Base-by-base conservation (phyloP, 2,329 filamentous ascomycete genomes). In the Endothia cerciana region DNA sequence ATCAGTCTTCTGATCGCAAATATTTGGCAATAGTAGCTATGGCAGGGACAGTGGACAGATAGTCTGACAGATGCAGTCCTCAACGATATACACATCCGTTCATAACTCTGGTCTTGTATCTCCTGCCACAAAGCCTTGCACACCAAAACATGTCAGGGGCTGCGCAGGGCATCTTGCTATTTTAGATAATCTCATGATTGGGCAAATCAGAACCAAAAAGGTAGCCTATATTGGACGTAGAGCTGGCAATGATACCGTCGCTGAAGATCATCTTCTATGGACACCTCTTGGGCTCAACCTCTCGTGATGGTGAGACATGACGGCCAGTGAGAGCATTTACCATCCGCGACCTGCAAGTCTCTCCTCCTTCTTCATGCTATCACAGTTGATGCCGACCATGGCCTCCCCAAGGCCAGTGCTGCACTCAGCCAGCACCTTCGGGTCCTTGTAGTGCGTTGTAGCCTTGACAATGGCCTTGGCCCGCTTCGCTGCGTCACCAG, bases 401-500 rank as follows among this genome's bases (percentile, higher is more conserved):
- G 95, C 93, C 85, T 97, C 94, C n/a, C 95, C 95, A 36, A 98
- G 81, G 65, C 94, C 93, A 75, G 90, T 88, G 80, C 91, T 94
- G 66, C 94, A 91, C 80, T 96, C 90, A 5, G 94, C 94, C 64
- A 99, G 81, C 30, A 97, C 87, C 82, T 91, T 90, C 47, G 93
- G 82, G 76, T 98, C 93, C 72, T 88, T 89, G 83, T 85, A 98
- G 81, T 98, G 93, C 8, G 94, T 97, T 1, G 93, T 93, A 33
- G 95, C 95, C 75, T 94, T 90, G 62, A 99, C 95, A 73, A 99
- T 98, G 45, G 95, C 95, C 82, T 90, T 92, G 17, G 95, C 95
- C 68, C 95, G 85, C 88, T 94, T 92, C 55, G 90, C 88, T 28
- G 95, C 91, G 78, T 98, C 90, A 22, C 94, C 94, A 5, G 89